Conservation (phyloP, 257 asterid species). For the Ilex asprella region DNA sequence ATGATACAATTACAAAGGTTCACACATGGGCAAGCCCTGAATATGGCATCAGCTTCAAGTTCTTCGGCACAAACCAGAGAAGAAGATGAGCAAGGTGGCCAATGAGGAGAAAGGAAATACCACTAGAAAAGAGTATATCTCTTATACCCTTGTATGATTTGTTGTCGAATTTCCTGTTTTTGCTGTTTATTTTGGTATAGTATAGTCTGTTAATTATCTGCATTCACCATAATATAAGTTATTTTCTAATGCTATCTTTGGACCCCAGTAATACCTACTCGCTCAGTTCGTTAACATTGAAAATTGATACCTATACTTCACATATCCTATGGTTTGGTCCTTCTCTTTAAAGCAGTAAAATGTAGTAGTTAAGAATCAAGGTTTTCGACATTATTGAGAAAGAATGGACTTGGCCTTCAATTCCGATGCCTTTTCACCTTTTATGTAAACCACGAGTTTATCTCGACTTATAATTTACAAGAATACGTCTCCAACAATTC, state of each 20-base stretch:
- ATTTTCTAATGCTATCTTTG: neutral
- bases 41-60: constrained; percentile 47
- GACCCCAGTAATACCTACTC: neutral
- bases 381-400: no score
- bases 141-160: constrained; percentile 21
- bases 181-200: constrained; percentile 41
- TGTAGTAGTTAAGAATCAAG: neutral
- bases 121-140: constrained; percentile 13
- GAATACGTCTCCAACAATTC: no score
- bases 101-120: constrained; percentile 10
- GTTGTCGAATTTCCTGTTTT: constrained; percentile 17
- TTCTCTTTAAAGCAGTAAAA: no score
- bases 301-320: no score
- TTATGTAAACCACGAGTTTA: no score
- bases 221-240: constrained; percentile 10
- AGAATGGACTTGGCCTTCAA: no score
- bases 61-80: constrained; percentile 35
- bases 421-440: no score
- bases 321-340: no score
- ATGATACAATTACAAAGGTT: constrained; percentile 78
- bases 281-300: neutral
- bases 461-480: no score
- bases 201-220: constrained; percentile 33
- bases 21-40: constrained; percentile 55
- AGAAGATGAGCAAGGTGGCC: constrained; percentile 28